Base-by-base conservation (phyloP, 805 yeast species). In the Metschnikowia borealis region DNA sequence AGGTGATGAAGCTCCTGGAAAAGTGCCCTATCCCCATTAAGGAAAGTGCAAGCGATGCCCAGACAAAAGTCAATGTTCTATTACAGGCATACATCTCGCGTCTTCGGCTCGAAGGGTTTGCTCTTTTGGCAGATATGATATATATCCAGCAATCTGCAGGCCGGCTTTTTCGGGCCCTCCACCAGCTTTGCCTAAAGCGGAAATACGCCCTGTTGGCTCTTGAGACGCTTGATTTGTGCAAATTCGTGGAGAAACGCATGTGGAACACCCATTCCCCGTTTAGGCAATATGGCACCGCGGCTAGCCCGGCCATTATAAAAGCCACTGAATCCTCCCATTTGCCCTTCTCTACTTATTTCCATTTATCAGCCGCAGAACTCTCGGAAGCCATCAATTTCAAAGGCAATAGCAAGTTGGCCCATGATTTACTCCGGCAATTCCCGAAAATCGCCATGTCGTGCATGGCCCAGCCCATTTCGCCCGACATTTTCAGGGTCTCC, bases 91-190 rank as follows among this genome's bases (percentile, higher is more conserved):
- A 87, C 60, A 87, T 94, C n/a, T 87, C 97, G 1, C 69, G 84
- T 35, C 70, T 91, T 21, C 70, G 74, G 8, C 71, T 94, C 15
- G 94, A 87, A 0, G 98, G 98, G 0, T 88, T 89, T 70, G 97
- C 97, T 0, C 68, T 95, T 53, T 82, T 86, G 78, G 83, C 96
- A 0, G 99, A 94, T 70, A 89, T 91, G 96, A 77, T 89, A 3
- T 94, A 88, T 63, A 82, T 94, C 38, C 87, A 94, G 0, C 98
- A 94, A 66, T 89, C 95, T 38, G 97, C 97, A 0, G 92, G 95
- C 3, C 78, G 99, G 62, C 67, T 94, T 36, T 73, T 91, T 49
- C 71, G 97, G 50, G 97, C 98, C 0, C 78, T 95, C 54, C 83
- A 79, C 63, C 97, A 92, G 62, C 80, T 94, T 33, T 79, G 87